Evolutionary conservation across 2,329 filamentous ascomycete species (phyloP).

Genomic region (Drechslerella coelobrocha): DNA sequence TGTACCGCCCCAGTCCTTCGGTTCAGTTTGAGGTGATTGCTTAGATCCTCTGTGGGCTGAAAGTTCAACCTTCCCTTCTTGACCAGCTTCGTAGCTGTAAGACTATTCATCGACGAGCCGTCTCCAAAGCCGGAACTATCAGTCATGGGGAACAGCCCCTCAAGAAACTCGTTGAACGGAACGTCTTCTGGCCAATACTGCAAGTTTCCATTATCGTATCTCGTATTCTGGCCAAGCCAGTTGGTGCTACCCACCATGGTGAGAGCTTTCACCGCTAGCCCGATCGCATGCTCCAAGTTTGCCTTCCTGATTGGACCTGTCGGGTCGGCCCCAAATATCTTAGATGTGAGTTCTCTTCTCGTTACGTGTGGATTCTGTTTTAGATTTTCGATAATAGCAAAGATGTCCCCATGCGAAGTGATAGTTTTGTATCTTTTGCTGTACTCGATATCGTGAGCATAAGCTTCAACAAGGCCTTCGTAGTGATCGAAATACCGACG

Average conservation of each 20-base stretch:
- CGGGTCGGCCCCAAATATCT: conserved; percentile 28
- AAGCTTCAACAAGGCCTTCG: conserved; percentile 47
- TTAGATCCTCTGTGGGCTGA: conserved; percentile 55
- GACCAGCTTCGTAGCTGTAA: conserved; percentile 54
- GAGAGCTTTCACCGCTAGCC: conserved; percentile 53
- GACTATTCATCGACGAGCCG: conserved; percentile 48
- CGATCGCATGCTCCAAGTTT: conserved; percentile 53
- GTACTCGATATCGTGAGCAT: conserved; percentile 48
- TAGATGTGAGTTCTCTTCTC: conserved; percentile 31
- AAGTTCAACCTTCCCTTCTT: conserved; percentile 54
- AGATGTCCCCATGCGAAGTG: conserved; percentile 53
- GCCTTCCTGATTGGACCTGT: conserved; percentile 20
- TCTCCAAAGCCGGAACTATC: conserved; percentile 52
- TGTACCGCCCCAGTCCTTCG: conserved; percentile 53
- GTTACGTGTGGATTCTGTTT: conserved; percentile 51
- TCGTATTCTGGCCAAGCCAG: conserved; percentile 46
- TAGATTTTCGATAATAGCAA: conserved; percentile 51
- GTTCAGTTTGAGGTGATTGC: conserved; percentile 56
- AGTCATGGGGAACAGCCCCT: conserved; percentile 51
- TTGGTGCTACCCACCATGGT: conserved; percentile 55
- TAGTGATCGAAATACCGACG: conserved; percentile 54
- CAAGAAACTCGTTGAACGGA: conserved; percentile 52
- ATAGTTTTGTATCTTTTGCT: conserved; percentile 47
- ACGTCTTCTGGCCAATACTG: conserved; percentile 52
- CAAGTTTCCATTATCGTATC: conserved; percentile 52